Base-by-base conservation (phyloP, 805 yeast species). In the Priceomyces fermenticarens region DNA sequence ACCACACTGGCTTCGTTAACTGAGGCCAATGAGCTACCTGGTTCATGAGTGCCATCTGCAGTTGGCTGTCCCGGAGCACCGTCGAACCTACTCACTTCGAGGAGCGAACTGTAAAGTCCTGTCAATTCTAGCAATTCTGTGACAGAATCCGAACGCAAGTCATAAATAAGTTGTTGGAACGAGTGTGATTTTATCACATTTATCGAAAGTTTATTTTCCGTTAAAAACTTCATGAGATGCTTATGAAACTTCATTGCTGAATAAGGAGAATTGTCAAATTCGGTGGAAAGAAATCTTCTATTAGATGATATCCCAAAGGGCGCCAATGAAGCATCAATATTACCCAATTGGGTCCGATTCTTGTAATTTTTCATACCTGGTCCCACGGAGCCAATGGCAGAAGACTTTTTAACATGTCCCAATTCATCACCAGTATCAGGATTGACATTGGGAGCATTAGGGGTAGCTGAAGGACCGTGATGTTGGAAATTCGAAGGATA, bases 201-300 rank as follows among this genome's bases (percentile, higher is more conserved):
- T 25, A 76, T 65, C 0, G 78, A 68, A 9, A 78, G 57, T 50
- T 75, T 75, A 54, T 78, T 74, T n/a, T 77, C 81, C 11, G 72
- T 64, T 30, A 77, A 53, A 42, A 77, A 78, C 46, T 63, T 67
- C 64, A 76, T 60, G 23, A 78, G 55, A 45, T 77, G 77, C 45
- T 69, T 71, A 43, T 75, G 81, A 52, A 78, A 75, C 46, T 69
- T 72, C 53, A 63, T 54, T 12, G 67, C 55, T 1, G 79, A 51
- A 53, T 77, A 77, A 1, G 73, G 70, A 7, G 67, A 38, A 41
- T 66, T 66, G 37, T 75, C 80, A 35, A 57, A 62, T 33, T 61
- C 60, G 4, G 62, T 45, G 12, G 60, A 55, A 5, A 63, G 44
- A 33, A 42, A 56, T 23, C 58, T 39, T 35, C 61, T 42, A 37